Evolutionary conservation across 2,329 filamentous ascomycete genomes (phyloP), one percentile per base, ranked within the genome.

Genomic region (Rhinocladiella similis): DNA sequence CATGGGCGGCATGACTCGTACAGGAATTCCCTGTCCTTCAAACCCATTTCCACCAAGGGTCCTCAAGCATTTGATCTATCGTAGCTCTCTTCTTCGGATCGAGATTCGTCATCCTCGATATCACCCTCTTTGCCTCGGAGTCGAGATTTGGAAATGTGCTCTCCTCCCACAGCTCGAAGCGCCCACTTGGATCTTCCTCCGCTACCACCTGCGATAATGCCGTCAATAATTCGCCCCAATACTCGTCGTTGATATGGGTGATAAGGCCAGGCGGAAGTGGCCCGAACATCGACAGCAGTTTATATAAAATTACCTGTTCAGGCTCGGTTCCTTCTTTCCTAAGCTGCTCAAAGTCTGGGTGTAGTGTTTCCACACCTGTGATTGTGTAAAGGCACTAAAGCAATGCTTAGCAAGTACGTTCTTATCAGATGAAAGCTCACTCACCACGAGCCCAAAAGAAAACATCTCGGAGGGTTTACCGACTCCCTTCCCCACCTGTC

Each of bases 91-190:
- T 68, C 50, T 69, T 63, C 33, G 56, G 33, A 52, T 66, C 56
- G 53, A 71, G 66, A 16, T 16, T 38, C 13, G 35, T 38, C 35
- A 38, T 38, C 35, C 35, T 38, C n/a, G n/a, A 38, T 38, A 38
- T 16, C 35, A 38, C 35, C 35, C 35, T 38, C 35, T 38, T 38
- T 14, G 35, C 35, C 35, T 38, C 35, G n/a, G 35, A 38, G n/a
- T 38, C 35, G 35, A 38, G 35, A 55, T 70, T 67, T 33, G 67
- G 66, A 62, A 67, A 69, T 36, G 42, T 51, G 43, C 67, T 62
- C 49, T 67, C 61, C 38, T 62, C 63, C 68, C 63, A 69, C 48
- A 63, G 52, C 46, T 66, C 57, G 55, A 70, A 69, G 50, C 58
- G 58, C 39, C 56, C 52, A 29, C 22, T 25, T 25, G 9, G 53